phyloP scores from a whole-genome alignment of 805 yeast genomes.

The Clavispora phyllophila region DNA sequence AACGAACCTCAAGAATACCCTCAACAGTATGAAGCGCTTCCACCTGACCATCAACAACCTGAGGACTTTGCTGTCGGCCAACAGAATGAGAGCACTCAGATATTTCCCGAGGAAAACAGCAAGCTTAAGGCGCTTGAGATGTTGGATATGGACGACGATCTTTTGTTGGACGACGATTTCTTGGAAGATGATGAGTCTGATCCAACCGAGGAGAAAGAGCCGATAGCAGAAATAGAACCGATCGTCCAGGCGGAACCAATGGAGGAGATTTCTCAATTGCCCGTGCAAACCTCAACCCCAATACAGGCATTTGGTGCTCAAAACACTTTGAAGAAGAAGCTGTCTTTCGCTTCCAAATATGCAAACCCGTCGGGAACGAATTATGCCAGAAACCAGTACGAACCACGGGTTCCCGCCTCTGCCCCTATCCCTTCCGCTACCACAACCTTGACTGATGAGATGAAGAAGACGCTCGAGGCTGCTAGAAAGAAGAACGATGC shows the following conservation, averaged over 20 bases:
- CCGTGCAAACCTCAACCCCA: background rate
- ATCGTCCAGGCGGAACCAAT: background rate
- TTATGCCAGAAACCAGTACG: conserved; percentile 1
- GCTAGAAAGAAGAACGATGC: conserved; percentile 66
- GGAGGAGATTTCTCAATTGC: background rate
- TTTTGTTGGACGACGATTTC: conserved; percentile 33
- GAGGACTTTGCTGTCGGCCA: background rate
- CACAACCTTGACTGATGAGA: conserved; percentile 2
- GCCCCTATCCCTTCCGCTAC: background rate
- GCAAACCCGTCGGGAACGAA: conserved; percentile 4
- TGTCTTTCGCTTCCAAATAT: background rate
- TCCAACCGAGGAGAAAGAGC: background rate
- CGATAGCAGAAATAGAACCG: background rate
- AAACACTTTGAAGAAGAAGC: conserved; percentile 2
- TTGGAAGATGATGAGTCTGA: conserved; percentile 22
- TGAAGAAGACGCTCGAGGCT: conserved; percentile 30
- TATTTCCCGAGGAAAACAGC: background rate
- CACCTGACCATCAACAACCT: background rate
- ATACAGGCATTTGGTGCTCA: background rate
- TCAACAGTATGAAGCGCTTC: background rate
- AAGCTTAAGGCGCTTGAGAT: conserved; percentile 10
- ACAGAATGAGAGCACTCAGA: background rate
- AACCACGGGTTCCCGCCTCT: background rate
- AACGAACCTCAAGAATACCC: background rate
- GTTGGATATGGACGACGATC: conserved; percentile 27